Conservation (phyloP, 73 alveolate species). For the Durusdinium trenchii region DNA sequence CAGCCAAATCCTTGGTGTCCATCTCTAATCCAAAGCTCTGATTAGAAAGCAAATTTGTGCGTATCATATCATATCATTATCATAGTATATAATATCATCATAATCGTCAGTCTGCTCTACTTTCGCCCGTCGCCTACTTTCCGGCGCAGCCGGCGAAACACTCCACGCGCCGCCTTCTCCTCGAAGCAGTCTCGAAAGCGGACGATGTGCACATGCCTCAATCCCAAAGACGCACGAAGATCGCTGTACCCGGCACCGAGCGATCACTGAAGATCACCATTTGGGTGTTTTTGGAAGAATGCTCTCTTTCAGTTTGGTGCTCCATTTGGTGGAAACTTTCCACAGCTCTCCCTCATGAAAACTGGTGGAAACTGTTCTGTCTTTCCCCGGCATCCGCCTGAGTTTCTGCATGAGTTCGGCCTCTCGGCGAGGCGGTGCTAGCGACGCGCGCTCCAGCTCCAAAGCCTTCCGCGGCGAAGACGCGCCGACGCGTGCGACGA, state of each 20-base stretch:
- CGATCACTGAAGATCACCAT: not conserved
- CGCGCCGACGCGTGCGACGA: too few species aligned
- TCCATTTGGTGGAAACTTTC: not conserved
- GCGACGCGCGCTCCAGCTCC: constrained; percentile 38
- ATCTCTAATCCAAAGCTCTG: not conserved
- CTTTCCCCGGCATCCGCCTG: not conserved
- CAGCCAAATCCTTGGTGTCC: not conserved
- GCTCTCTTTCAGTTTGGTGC: not conserved
- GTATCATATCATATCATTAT: too few species aligned
- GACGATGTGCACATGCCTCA: constrained; percentile 78
- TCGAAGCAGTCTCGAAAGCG: constrained; percentile 80
- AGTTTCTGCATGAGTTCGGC: constrained; percentile 41
- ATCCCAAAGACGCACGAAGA: not conserved
- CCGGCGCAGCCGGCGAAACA: too few species aligned
- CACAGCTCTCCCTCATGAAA: not conserved
- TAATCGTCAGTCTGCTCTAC: too few species aligned
- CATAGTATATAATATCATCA: too few species aligned
- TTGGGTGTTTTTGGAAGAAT: not conserved
- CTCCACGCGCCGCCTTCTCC: constrained; percentile 44
- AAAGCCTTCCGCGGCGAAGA: not conserved
- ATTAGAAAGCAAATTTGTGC: not conserved
- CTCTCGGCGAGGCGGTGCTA: not conserved
- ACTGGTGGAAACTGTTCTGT: too few species aligned
- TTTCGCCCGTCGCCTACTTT: too few species aligned
- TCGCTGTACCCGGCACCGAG: not conserved